These are phyloP conservation scores for Scheffersomyces lignosus DNA, from an alignment of 805 yeast genomes.

Conservation along the genomic window DNA sequence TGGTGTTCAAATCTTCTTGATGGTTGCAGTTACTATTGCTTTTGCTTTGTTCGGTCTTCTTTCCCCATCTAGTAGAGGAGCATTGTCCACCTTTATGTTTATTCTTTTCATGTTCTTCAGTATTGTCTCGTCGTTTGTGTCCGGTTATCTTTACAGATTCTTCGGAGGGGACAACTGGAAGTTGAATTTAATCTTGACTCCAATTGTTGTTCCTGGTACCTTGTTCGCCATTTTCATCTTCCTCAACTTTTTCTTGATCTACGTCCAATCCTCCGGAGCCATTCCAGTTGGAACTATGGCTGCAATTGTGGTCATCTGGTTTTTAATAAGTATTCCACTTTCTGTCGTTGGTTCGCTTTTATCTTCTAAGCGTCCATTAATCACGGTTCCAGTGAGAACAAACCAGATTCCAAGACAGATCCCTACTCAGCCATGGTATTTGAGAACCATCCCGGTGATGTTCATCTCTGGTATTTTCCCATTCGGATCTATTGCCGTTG, in stretches of 20 bases:
- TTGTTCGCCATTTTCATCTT: conserved; percentile 63
- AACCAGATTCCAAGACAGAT: conserved; percentile 97
- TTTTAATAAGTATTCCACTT: conserved; percentile 78
- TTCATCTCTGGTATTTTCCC: conserved; percentile 88
- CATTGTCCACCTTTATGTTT: conserved; percentile 87
- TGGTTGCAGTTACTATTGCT: conserved; percentile 68
- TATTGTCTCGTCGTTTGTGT: conserved; percentile 80
- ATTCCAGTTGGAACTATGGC: conserved; percentile 89
- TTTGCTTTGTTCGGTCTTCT: conserved; percentile 88
- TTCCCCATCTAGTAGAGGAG: conserved; percentile 94
- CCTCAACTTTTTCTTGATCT: conserved; percentile 79
- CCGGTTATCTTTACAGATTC: conserved; percentile 80
- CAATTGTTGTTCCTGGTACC: conserved; percentile 79
- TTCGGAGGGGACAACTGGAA: conserved; percentile 94
- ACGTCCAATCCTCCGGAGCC: conserved; percentile 86
- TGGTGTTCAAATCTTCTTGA: conserved; percentile 80
- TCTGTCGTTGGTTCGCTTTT: conserved; percentile 80
- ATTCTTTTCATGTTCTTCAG: conserved; percentile 81
- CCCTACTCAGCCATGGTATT: conserved; percentile 86
- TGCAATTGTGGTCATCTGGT: conserved; percentile 83
- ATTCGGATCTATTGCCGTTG: conserved; percentile 92
- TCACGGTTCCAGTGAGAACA: conserved; percentile 78
- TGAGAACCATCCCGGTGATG: conserved; percentile 65
- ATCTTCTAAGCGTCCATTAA: conserved; percentile 61
- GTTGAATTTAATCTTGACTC: conserved; percentile 78